A percentile compares a stretch with the other conserved stretches of the same genome.
Conservation (phyloP, 2,329 filamentous ascomycete genomes). For the Colletotrichum echinochloae region DNA sequence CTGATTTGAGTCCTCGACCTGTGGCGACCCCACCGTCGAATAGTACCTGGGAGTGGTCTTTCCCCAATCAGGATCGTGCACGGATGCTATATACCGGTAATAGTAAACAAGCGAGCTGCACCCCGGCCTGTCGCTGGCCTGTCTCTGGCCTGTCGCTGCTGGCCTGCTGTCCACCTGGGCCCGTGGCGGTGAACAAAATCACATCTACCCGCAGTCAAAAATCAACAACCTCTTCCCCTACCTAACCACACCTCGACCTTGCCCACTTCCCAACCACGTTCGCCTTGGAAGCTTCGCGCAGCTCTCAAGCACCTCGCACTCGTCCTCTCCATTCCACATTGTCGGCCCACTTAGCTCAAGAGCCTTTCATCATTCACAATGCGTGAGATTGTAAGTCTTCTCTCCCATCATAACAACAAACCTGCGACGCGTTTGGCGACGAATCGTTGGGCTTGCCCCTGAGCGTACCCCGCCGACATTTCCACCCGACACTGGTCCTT, state of each 20-base stretch:
- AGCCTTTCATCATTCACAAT: constrained; percentile 60
- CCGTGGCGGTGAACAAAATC: constrained; percentile 51
- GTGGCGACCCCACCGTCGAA: constrained; percentile 26
- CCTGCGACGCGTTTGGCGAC: constrained; percentile 53
- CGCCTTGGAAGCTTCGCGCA: constrained; percentile 44
- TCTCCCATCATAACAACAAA: constrained; percentile 36
- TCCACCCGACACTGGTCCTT: constrained; percentile 6
- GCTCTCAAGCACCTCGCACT: constrained; percentile 47
- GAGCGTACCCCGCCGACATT: constrained; percentile 45
- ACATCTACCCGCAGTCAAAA: constrained; percentile 49
- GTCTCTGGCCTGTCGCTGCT: constrained; percentile 33
- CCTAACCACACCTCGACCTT: constrained; percentile 42
- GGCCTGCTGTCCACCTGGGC: constrained; percentile 42
- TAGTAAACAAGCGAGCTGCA: constrained; percentile 52
- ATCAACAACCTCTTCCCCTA: constrained; percentile 51
- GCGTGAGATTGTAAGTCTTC: constrained; percentile 75
- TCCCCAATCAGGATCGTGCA: constrained; percentile 48
- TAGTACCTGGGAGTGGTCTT: constrained; percentile 41
- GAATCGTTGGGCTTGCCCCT: constrained; percentile 49
- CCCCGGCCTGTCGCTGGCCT: constrained; percentile 40
- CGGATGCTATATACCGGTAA: constrained; percentile 43
- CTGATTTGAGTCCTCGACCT: constrained; percentile 11
- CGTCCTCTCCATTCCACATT: constrained; percentile 44
- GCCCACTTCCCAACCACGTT: constrained; percentile 44
- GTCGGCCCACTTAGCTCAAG: constrained; percentile 43